Base-by-base conservation (phyloP, 2,329 filamentous ascomycete genomes). In the Fusarium sororula region DNA sequence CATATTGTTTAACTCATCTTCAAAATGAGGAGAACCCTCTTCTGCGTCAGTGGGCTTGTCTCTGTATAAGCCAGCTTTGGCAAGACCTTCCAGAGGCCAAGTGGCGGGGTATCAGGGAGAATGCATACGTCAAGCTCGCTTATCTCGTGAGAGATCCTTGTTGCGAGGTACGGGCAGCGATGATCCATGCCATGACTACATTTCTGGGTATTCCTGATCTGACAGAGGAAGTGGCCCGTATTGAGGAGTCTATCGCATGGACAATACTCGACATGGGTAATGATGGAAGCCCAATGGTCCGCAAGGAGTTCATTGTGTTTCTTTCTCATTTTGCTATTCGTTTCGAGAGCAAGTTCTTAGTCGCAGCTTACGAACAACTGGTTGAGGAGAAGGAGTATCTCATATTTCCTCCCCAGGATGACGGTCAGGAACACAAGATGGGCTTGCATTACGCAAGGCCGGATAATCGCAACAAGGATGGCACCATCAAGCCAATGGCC, bases 61-160 rank as follows among this genome's bases (percentile, higher is more conserved):
- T 99, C 14, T 98, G 96, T 83, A 90, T 99, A 70, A 98, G 96
- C 81, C 96, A 98, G 85, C 87, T 99, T 28, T 98, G 96, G 95
- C 89, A 92, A 74, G 93, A 97, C 77, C 93, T 95, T 59, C 91
- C 95, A 3, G 95, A 98, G 80, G 96, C 95, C 2, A 98, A 98
- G 81, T 98, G 96, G 94, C 90, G 93, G 75, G 96, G 94, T n/a
- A 97, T 98, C 69, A 89, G 94, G 53, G 94, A 95, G 79, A 92
- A 93, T 75, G 96, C 95, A 4, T 95, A 95, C 63, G 88, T 92
- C 57, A 93, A 94, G 78, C 87, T 99, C 6, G 93, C 94, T 55
- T 91, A 91, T 68, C 87, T 98, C 41, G 92, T 93, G 62, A 92
- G 94, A 64, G 96, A 99, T 78, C 91, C 92, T 8, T 95, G 95